Conservation (phyloP, 768 basidiomycete species). For the Mycena olivaceomarginata region DNA sequence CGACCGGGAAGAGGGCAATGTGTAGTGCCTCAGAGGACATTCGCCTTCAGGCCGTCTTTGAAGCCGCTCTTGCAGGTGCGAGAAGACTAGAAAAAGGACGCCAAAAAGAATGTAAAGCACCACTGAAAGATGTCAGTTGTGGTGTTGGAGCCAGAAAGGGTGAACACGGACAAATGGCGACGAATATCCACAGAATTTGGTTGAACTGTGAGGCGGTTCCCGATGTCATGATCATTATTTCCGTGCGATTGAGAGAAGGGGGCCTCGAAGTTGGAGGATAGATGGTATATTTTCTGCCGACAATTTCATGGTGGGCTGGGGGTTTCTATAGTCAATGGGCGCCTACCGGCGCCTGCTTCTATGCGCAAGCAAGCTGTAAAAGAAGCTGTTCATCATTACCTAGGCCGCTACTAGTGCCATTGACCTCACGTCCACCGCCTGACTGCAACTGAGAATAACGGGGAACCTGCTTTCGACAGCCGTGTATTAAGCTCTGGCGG, state of each 20-base stretch:
- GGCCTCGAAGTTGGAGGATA: not conserved
- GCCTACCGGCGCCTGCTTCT: not conserved
- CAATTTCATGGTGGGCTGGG: not conserved
- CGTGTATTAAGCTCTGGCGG: not conserved
- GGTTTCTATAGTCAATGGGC: not conserved
- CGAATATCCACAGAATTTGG: constrained; percentile 41
- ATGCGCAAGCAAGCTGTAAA: not conserved
- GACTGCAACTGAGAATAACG: not conserved
- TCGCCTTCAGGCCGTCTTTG: constrained; percentile 28
- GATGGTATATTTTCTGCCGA: not conserved
- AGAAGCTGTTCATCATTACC: not conserved
- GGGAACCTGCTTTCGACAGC: not conserved
- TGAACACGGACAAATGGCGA: constrained; percentile 29
- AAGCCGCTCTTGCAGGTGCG: constrained; percentile 41
- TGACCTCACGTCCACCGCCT: too few species aligned
- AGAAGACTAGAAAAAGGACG: constrained; percentile 40
- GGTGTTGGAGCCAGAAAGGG: not conserved
- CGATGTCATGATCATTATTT: not conserved
- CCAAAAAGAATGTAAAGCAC: constrained; percentile 44
- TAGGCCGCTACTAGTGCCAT: too few species aligned
- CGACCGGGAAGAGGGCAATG: constrained; percentile 5
- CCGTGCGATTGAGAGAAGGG: not conserved
- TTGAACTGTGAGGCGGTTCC: constrained; percentile 35
- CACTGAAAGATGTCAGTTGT: constrained; percentile 24
- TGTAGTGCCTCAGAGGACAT: constrained; percentile 17